Base-by-base conservation (phyloP, 352 stramenopile genomes). In the Phytopythium kandeliae region DNA sequence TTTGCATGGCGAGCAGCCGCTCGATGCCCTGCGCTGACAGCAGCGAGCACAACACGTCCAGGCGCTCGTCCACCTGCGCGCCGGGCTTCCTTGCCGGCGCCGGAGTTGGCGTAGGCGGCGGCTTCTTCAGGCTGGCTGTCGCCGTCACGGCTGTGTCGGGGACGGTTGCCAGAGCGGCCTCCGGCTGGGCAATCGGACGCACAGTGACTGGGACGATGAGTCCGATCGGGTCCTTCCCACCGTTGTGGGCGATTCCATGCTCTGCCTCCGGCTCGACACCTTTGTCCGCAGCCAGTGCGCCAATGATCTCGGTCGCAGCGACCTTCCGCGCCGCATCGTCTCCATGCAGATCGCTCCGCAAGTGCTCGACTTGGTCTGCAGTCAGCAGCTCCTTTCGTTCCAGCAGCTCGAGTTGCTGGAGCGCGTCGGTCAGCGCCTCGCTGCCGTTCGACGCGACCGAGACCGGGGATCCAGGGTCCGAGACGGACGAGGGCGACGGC, bases 11-110 rank as follows among this genome's bases (percentile, higher is more conserved):
- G 22, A 93, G 63, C 49, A 81, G 86, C 31, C 72, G 67, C n/a
- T 78, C 69, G 36, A 93, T 54, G 15, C 75, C 82, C 8, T 76
- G 63, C 2, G 78, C 85, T n/a, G 82, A 93, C 55, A 93, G 59
- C 21, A 93, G 56, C 45, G 82, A 93, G 62, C 82, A 93, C 44
- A 93, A 55, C 43, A 88, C 82, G 54, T 93, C 77, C 24, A 93
- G 60, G 17, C 80, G 69, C 42, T 71, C 60, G 40, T 81, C 65
- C 31, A 55, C 63, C 37, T 69, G 59, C 31, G 48, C 62, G 36
- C 19, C 34, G 44, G 47, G 40, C 38, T 44, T 30, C 34, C 22
- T 49, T 15, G 28, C 44, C 43, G 26, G 28, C 25, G 17, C 28
- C 46, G 48, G 21, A 5, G 22, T 43, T 10, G 22, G 19, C 12